These are phyloP conservation scores for Symbiodinium natans DNA, from an alignment of 73 alveolate genomes.

Conservation along the genomic window DNA sequence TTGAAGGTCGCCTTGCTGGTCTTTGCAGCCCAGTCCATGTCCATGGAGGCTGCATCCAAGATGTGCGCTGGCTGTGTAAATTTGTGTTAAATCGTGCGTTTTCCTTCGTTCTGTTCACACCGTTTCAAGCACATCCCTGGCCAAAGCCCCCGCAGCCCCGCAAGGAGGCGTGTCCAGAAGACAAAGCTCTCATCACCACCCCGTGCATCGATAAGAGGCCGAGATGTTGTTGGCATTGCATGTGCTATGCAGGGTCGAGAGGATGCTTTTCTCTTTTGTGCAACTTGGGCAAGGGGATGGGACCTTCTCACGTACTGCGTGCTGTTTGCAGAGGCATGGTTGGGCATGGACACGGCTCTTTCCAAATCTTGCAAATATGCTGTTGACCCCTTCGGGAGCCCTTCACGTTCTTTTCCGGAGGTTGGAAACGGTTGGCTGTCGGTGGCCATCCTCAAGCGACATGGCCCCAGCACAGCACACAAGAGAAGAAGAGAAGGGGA, in stretches of 20 bases:
- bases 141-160: too few relatives aligned
- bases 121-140: background rate
- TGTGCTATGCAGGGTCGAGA: background rate
- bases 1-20: background rate
- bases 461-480: too few relatives aligned
- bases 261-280: background rate
- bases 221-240: background rate
- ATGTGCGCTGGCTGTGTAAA: too few relatives aligned
- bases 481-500: too few relatives aligned
- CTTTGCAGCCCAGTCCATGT: background rate
- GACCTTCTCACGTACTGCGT: conserved; percentile 18
- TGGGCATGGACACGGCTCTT: background rate
- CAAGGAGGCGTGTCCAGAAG: background rate
- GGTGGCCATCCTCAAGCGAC: conserved; percentile 41
- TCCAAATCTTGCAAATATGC: background rate
- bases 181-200: background rate
- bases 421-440: conserved; percentile 85
- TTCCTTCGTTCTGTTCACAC: background rate
- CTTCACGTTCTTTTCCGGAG: background rate
- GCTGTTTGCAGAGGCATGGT: conserved; percentile 42
- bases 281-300: conserved; percentile 67
- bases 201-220: background rate
- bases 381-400: background rate
- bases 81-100: too few relatives aligned
- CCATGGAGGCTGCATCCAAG: background rate